These are phyloP conservation scores for Hyphopichia pseudoburtonii DNA, from an alignment of 1,139 yeast genomes.

Conservation along the genomic window DNA sequence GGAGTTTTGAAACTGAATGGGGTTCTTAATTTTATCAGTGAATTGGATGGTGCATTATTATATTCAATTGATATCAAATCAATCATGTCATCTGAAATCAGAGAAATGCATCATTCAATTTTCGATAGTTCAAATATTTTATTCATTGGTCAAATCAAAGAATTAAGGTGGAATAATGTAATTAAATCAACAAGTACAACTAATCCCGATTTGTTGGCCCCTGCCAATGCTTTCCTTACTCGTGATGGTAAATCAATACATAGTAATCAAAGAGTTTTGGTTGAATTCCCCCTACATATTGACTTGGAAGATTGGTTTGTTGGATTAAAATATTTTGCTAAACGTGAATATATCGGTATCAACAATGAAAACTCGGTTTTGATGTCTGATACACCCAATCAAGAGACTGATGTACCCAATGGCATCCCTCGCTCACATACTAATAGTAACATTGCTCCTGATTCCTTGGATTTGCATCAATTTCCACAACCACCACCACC, in stretches of 20 bases:
- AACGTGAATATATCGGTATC: conserved; percentile 54
- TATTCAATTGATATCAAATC: conserved; percentile 60
- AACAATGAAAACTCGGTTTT: conserved; percentile 14
- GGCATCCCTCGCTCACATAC: no score
- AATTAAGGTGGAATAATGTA: conserved; percentile 47
- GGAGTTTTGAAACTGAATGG: conserved; percentile 74
- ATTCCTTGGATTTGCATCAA: background rate
- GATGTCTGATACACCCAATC: no score
- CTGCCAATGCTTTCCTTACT: conserved; percentile 24
- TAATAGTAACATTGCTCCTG: conserved; percentile 3
- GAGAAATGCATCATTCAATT: conserved; percentile 67
- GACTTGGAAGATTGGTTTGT: conserved; percentile 87
- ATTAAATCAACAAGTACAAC: conserved; percentile 32
- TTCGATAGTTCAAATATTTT: conserved; percentile 60
- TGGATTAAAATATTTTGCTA: conserved; percentile 66
- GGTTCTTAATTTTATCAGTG: conserved; percentile 57
- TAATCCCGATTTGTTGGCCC: conserved; percentile 19
- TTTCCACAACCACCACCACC: no score
- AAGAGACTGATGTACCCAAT: no score
- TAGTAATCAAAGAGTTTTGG: conserved; percentile 44
- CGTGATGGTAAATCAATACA: conserved; percentile 35
- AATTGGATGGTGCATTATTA: conserved; percentile 65
- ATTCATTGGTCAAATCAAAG: conserved; percentile 57
- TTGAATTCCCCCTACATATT: conserved; percentile 66
- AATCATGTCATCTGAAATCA: conserved; percentile 63